phyloP scores from a whole-genome alignment of 2,329 filamentous ascomycete genomes.

The Drechslera avenae region DNA sequence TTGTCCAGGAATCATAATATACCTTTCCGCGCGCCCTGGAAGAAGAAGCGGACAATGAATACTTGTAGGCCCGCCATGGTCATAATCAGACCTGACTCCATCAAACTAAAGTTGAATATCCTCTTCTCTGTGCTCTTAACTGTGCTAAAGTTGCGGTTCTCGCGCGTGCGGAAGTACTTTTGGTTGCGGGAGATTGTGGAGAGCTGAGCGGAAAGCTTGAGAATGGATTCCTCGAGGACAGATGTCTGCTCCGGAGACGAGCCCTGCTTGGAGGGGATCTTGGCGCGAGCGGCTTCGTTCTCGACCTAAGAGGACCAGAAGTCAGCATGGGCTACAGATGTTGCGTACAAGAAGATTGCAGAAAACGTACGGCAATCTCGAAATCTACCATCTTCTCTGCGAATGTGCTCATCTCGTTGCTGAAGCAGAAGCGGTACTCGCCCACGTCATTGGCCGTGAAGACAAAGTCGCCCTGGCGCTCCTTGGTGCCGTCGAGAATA shows the following conservation, averaged over 20 bases:
- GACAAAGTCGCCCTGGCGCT: slow-evolving; percentile 95
- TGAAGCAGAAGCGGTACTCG: slow-evolving; percentile 97
- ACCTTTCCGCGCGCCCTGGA: slow-evolving; percentile 81
- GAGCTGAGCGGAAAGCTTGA: slow-evolving; percentile 90
- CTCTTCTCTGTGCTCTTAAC: slow-evolving; percentile 93
- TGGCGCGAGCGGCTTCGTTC: slow-evolving; percentile 78
- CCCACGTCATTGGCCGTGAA: slow-evolving; percentile 88
- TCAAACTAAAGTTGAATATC: slow-evolving; percentile 96
- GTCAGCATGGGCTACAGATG: not conserved
- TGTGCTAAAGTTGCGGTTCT: slow-evolving; percentile 99
- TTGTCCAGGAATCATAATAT: slow-evolving; percentile 23
- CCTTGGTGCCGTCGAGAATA: slow-evolving; percentile 85
- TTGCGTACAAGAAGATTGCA: not conserved
- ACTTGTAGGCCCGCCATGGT: slow-evolving; percentile 96
- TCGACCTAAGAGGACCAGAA: slow-evolving; percentile 68
- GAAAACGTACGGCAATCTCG: slow-evolving; percentile 80
- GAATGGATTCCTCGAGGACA: slow-evolving; percentile 88
- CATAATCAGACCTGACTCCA: slow-evolving; percentile 89
- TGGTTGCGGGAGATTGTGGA: slow-evolving; percentile 96
- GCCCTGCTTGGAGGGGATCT: slow-evolving; percentile 86
- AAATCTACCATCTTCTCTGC: slow-evolving; percentile 98
- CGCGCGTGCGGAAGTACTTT: slow-evolving; percentile 98
- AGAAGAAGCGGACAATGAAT: slow-evolving; percentile 97
- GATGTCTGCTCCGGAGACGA: slow-evolving; percentile 87
- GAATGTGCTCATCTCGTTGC: slow-evolving; percentile 97